These are phyloP conservation scores for Saposhnikovia divaricata DNA, from an alignment of 129 eudicot species.

Conservation along the genomic window DNA sequence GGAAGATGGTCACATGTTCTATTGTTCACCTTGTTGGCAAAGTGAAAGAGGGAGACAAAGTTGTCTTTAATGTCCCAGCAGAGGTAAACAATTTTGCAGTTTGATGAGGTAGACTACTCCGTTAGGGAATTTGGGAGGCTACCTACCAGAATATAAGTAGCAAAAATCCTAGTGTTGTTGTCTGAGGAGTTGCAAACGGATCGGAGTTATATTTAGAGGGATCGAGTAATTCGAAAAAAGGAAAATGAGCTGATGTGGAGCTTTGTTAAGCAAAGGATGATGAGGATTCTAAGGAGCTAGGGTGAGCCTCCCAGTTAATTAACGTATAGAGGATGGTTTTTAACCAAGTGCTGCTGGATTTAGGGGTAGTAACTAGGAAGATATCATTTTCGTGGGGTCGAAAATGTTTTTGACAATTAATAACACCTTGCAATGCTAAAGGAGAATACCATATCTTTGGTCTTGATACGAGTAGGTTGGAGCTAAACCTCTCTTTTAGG, in stretches of 20 bases:
- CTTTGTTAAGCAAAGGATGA: conserved; percentile 20
- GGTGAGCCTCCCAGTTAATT: conserved; percentile 6
- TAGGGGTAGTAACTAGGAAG: conserved; percentile 30
- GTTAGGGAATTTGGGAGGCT: conserved; percentile 18
- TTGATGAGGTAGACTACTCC: not conserved
- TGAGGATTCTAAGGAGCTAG: not conserved
- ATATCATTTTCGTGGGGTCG: conserved; percentile 21
- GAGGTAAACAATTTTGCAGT: not conserved
- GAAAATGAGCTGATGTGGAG: conserved; percentile 23
- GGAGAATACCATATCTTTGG: conserved; percentile 44
- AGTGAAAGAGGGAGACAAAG: not conserved
- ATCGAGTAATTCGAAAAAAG: conserved; percentile 8
- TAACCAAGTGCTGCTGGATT: conserved; percentile 29
- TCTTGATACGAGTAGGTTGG: conserved; percentile 24
- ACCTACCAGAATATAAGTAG: conserved; percentile 6
- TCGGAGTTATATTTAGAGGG: not conserved
- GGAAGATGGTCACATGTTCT: not conserved
- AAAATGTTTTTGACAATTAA: conserved; percentile 6
- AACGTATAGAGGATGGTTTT: not conserved
- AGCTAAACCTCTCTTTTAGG: conserved; percentile 28
- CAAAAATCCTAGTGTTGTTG: conserved; percentile 16
- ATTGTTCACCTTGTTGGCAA: not conserved
- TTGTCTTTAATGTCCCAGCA: not conserved
- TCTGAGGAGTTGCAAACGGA: conserved; percentile 15
- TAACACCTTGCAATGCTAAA: conserved; percentile 21